phyloP scores from a whole-genome alignment of 768 basidiomycete genomes.

The Grammothele lineata region DNA sequence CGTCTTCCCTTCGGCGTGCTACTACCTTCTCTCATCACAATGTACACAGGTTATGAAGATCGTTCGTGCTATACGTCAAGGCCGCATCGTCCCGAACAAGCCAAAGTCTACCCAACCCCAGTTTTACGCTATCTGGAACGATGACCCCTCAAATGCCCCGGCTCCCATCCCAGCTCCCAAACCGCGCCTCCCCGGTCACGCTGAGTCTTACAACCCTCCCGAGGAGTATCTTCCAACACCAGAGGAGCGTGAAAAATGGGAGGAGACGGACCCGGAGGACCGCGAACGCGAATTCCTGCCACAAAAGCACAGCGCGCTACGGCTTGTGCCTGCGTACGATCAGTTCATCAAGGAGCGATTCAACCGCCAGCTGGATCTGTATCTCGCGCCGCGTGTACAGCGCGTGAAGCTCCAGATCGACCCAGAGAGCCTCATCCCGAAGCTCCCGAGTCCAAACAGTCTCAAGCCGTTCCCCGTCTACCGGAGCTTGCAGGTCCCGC shows the following conservation, averaged over 20 bases:
- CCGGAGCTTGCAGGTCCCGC: slow-evolving; percentile 65
- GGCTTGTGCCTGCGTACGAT: slow-evolving; percentile 89
- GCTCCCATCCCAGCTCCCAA: slow-evolving; percentile 95
- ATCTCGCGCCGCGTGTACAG: slow-evolving; percentile 91
- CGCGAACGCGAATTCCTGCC: slow-evolving; percentile 87
- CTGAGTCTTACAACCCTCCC: slow-evolving; percentile 99
- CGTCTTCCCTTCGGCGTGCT: background rate
- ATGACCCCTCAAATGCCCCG: slow-evolving; percentile 61
- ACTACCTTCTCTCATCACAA: no score
- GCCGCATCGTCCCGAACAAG: slow-evolving; percentile 88
- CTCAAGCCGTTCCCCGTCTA: slow-evolving; percentile 94
- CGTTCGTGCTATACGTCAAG: slow-evolving; percentile 95
- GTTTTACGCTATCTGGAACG: slow-evolving; percentile 89
- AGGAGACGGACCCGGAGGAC: slow-evolving; percentile 80
- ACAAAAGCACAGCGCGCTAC: slow-evolving; percentile 76
- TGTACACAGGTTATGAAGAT: slow-evolving; percentile 93
- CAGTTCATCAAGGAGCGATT: slow-evolving; percentile 93
- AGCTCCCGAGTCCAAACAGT: slow-evolving; percentile 88
- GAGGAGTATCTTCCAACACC: slow-evolving; percentile 91
- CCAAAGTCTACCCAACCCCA: slow-evolving; percentile 66
- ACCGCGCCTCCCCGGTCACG: slow-evolving; percentile 79
- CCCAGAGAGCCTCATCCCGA: slow-evolving; percentile 87
- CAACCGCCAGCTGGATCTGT: slow-evolving; percentile 89
- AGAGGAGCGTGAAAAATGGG: slow-evolving; percentile 79
- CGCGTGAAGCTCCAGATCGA: slow-evolving; percentile 87